A percentile compares a stretch with the other conserved stretches of the same genome.
Evolutionary conservation across 192 early-diverging fungal species (phyloP).

Genomic region (Phlyctochytrium bullatum): DNA sequence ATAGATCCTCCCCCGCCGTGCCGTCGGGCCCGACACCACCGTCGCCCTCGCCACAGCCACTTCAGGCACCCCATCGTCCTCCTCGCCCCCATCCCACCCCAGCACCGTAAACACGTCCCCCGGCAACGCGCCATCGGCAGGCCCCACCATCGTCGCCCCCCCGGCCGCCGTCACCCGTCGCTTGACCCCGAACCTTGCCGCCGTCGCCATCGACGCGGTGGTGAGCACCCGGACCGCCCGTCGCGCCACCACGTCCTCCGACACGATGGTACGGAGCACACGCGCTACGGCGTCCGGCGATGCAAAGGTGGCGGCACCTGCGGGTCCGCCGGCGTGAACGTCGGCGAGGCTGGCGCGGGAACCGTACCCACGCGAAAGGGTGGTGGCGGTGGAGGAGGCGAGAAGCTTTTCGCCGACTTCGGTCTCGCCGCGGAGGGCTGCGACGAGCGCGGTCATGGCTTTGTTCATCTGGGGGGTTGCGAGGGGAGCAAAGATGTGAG

Average conservation of each 20-base stretch:
- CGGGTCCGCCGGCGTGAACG: neutral
- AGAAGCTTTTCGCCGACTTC: neutral
- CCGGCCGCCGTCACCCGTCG: neutral
- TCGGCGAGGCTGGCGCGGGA: no score
- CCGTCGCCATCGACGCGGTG: neutral
- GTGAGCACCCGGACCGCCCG: neutral
- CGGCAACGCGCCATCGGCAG: no score
- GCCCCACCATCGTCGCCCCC: neutral
- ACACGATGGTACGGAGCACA: neutral
- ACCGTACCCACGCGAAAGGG: no score
- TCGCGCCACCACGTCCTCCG: neutral
- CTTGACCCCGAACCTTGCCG: neutral
- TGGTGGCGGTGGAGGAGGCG: neutral
- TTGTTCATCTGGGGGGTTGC: neutral
- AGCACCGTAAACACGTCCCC: no score
- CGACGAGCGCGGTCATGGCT: constrained; percentile 1
- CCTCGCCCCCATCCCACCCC: neutral
- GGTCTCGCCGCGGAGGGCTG: constrained; percentile 1
- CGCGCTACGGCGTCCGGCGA: neutral
- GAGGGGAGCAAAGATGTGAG: no score
- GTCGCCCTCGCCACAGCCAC: neutral
- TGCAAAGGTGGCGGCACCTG: neutral
- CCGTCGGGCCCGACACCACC: neutral
- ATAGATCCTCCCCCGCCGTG: constrained; percentile 1
- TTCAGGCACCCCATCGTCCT: no score